These are phyloP conservation scores for Euphorbia tirucalli DNA, from an alignment of 345 rosid species.

Conservation along the genomic window DNA sequence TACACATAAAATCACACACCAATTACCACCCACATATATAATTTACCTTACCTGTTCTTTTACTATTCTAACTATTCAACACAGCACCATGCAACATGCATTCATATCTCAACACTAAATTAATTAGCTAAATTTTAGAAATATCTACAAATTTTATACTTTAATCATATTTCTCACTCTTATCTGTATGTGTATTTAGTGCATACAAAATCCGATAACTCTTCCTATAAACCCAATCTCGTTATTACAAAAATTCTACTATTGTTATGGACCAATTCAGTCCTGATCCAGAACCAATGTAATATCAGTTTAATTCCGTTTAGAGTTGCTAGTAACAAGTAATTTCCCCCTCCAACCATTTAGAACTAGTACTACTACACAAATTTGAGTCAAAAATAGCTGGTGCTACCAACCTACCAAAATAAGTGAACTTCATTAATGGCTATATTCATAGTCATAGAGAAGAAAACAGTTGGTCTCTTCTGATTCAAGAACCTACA, in stretches of 20 bases:
- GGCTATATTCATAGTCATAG: neutral
- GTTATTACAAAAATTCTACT: too few species aligned
- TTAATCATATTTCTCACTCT: too few species aligned
- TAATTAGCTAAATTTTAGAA: too few species aligned
- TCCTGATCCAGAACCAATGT: too few species aligned
- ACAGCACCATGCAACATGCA: neutral
- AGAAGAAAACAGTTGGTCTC: slow-evolving; percentile 4
- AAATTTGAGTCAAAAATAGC: neutral
- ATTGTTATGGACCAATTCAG: too few species aligned
- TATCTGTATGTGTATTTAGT: too few species aligned
- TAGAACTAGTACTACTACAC: neutral
- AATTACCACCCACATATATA: neutral
- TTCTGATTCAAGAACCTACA: neutral
- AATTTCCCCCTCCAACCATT: neutral
- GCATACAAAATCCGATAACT: too few species aligned
- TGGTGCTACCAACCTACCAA: neutral
- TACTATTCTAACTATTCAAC: neutral
- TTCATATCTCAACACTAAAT: neutral
- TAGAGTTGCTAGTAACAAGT: too few species aligned
- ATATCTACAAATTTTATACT: neutral
- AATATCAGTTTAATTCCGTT: too few species aligned
- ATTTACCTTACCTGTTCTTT: neutral
- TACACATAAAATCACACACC: neutral
- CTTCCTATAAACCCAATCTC: too few species aligned
- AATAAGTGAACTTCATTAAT: neutral